Evolutionary conservation across 2,329 filamentous ascomycete species (phyloP), one percentile per base, ranked within the genome.

Genomic region (Alternaria angustiovoidea): DNA sequence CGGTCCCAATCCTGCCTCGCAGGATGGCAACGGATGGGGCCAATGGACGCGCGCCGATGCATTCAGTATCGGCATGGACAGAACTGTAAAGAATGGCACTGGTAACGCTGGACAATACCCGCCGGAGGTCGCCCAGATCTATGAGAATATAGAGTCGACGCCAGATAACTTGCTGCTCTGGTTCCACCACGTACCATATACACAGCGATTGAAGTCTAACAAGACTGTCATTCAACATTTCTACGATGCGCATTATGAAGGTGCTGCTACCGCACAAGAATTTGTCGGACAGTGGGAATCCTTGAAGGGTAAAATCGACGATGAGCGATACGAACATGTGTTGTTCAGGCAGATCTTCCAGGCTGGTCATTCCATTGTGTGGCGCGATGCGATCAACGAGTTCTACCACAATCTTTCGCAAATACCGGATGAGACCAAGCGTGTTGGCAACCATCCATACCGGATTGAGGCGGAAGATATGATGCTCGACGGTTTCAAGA

Each of bases 121-220:
- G 0, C 66, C 82, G 0, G 86, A 89, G 60, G 75, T 92, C 0
- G 85, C 86, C 0, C 73, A 79, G 3, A 75, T 80, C 67, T 92
- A 84, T 70, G 89, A 92, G 66, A 77, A 84, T 43, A 79, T 87
- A 18, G 82, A 85, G 14, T 88, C 86, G 0, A 91, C 89, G 0
- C 89, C 89, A 0, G 89, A 91, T 61, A 81, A 91, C 22, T 79
- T 92, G 1, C 75, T 92, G 2, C 80, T 92, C 2, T 92, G 89
- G 89, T 92, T 92, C 78, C 90, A 92, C 73, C 90, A 92, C 69
- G 88, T 92, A 0, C 84, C 85, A 4, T 92, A 90, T 72, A 90
- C 87, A 0, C 85, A 90, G 39, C 75, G 73, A 7, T 82, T 92
- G 2, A 81, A 87, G 9, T 87, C 84, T 0, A 87, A 88, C 11